Evolutionary conservation across 2,329 filamentous ascomycete genomes (phyloP), one percentile per base, ranked within the genome.

Genomic region (Fusarium pseudograminearum): DNA sequence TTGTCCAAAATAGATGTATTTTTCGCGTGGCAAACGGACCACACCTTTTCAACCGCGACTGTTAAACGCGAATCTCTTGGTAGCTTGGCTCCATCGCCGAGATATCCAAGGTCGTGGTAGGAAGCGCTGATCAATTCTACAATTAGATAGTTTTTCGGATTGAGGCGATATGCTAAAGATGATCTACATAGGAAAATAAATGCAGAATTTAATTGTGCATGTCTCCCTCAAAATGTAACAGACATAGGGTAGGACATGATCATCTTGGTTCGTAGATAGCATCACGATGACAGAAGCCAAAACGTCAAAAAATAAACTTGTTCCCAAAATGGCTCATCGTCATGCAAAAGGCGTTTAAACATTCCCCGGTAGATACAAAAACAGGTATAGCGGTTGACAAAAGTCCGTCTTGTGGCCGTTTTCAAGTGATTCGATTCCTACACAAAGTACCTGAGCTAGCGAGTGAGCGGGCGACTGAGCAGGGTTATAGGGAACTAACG

Each of bases 351-450:
- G 31, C 53, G 42, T 22, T 42, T 28, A 22, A 47, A 28, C 26
- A 15, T 30, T 20, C 8, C 5, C 20, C 18, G 30, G 30, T 14
- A 40, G 20, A 14, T n/a, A 30, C 44, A 28, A 40, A 48, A 67
- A 57, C 24, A 16, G 64, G 62, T 36, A 51, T 67, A 57, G 64
- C 33, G 44, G 30, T 47, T 31, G 51, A 67, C 64, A 67, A 67
- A 67, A 67, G 64, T 67, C 45, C 64, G 34, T 47, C 24, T 36
- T 67, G 45, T 44, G 44, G 55, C 33, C 34, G 47, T 41, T 50
- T 62, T 45, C 40, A 18, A 38, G 48, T 61, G 47, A 66, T 66
- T 50, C 11, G 14, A 52, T 41, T 52, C 48, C 48, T 40, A 52
- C 48, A 52, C 12, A 52, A 52, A 52, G 48, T 52, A 26, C 48